These are phyloP conservation scores for Citrullus mucosospermus DNA, from an alignment of 306 rosid genomes.

Conservation along the genomic window DNA sequence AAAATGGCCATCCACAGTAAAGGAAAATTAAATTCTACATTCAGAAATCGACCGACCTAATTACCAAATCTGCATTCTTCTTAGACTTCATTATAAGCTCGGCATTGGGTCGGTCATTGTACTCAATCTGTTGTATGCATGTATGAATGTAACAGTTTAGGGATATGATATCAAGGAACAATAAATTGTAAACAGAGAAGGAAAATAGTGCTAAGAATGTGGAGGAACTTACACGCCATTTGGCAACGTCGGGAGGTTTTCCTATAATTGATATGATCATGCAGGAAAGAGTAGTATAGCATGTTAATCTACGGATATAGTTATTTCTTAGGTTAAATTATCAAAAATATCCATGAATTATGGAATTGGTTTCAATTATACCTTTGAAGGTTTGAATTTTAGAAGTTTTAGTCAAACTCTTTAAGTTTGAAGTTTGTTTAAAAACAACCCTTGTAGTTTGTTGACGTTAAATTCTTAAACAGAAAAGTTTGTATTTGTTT, in stretches of 20 bases:
- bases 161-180: background rate
- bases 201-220: background rate
- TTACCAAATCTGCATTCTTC: constrained; percentile 62
- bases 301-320: background rate
- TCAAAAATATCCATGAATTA: no score
- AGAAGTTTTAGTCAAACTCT: no score
- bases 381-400: no score
- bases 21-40: background rate
- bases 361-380: no score
- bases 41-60: constrained; percentile 65
- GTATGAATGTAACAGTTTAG: background rate
- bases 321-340: background rate
- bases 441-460: no score
- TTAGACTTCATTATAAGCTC: constrained; percentile 69
- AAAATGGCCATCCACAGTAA: background rate
- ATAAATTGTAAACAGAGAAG: background rate
- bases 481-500: no score
- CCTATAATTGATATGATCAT: constrained; percentile 21
- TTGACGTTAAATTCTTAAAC: no score
- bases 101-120: constrained; percentile 79
- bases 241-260: constrained; percentile 59
- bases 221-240: constrained; percentile 50
- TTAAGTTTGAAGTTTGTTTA: no score
- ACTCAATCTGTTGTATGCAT: constrained; percentile 43
- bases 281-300: background rate